Conservation (phyloP, 805 yeast genomes). For the Wickerhamiella galacta region DNA sequence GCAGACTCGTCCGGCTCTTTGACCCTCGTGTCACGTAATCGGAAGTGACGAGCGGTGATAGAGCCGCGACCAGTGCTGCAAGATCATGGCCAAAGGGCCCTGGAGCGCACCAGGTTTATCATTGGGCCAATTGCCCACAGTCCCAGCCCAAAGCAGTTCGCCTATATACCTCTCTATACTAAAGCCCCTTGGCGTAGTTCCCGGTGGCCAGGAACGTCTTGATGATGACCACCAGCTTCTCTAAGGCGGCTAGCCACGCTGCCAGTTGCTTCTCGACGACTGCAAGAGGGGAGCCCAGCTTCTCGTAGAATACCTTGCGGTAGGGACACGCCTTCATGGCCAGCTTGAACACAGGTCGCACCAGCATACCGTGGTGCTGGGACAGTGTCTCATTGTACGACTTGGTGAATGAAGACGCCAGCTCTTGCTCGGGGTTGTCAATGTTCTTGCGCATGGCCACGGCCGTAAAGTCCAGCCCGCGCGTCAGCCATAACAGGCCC, state of each 20-base stretch:
- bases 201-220: conserved; percentile 63
- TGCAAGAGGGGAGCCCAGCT: conserved; percentile 44
- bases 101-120: no score
- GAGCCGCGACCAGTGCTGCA: no score
- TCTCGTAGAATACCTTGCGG: conserved; percentile 66
- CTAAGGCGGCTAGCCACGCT: conserved; percentile 64
- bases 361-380: conserved; percentile 64
- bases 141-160: no score
- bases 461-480: conserved; percentile 81
- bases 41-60: no score
- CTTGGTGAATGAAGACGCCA: conserved; percentile 62
- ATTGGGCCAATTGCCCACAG: no score
- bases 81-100: no score
- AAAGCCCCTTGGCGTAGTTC: conserved; percentile 78
- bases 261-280: conserved; percentile 48
- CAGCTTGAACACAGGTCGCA: conserved; percentile 74
- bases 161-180: no score
- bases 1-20: no score
- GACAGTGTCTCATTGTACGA: conserved; percentile 71
- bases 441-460: conserved; percentile 71
- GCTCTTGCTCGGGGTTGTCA: conserved; percentile 42
- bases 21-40: no score
- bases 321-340: conserved; percentile 95
- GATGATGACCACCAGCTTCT: conserved; percentile 53
- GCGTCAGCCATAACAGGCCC: conserved; percentile 70